Evolutionary conservation across 1,284 basidiomycete species (phyloP).

Genomic region (Pascua guehoae): DNA sequence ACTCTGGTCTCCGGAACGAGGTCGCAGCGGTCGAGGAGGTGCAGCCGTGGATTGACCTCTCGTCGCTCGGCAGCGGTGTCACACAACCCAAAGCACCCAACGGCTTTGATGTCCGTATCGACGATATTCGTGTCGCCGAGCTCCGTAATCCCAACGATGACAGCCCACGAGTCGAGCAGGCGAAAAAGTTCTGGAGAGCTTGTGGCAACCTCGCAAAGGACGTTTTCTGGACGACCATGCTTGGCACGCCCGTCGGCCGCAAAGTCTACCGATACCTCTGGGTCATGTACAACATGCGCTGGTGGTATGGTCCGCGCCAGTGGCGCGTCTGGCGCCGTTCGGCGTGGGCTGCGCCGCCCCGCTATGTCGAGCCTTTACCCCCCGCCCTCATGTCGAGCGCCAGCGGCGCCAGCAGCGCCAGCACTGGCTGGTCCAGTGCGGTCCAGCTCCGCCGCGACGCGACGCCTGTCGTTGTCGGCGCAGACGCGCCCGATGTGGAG

Average conservation of each 20-base stretch:
- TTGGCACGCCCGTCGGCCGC: conserved; percentile 30
- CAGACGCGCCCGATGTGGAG: background rate
- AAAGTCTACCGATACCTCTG: conserved; percentile 8
- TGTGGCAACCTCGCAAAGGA: conserved; percentile 12
- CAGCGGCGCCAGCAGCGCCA: background rate
- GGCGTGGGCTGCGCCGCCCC: conserved; percentile 31
- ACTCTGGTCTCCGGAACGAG: conserved; percentile 45
- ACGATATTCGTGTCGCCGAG: conserved; percentile 36
- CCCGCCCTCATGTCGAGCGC: background rate
- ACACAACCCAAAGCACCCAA: conserved; percentile 4
- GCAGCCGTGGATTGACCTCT: conserved; percentile 38
- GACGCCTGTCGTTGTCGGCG: no score
- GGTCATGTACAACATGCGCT: conserved; percentile 19
- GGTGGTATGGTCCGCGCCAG: conserved; percentile 46
- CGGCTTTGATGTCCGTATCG: conserved; percentile 39
- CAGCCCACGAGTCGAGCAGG: conserved; percentile 26
- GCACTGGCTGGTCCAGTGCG: conserved; percentile 1
- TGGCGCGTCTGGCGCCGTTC: conserved; percentile 39
- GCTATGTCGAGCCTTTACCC: background rate
- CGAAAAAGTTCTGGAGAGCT: conserved; percentile 30
- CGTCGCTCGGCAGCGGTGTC: conserved; percentile 4
- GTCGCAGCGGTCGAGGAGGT: conserved; percentile 29
- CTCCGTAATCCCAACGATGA: conserved; percentile 29
- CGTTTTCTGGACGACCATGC: conserved; percentile 22
- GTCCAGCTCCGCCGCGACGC: conserved; percentile 4